A percentile compares a stretch with the other conserved stretches of the same genome.
Evolutionary conservation across 768 basidiomycete genomes (phyloP).

Genomic region (Boletus sp.): DNA sequence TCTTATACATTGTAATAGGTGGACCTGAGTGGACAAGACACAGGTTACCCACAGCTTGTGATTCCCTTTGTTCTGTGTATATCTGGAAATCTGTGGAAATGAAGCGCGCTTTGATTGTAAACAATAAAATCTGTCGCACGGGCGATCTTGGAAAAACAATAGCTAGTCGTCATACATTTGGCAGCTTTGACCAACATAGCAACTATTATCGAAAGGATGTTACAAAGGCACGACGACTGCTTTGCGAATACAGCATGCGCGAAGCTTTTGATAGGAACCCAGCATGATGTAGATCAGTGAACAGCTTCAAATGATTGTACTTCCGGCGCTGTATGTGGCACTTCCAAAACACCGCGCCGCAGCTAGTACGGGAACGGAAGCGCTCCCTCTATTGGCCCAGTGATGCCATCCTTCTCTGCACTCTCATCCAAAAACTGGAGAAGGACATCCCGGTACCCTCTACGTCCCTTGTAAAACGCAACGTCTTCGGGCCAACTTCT

Average conservation of each 20-base stretch:
- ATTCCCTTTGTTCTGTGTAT: constrained; percentile 14
- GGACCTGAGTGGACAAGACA: constrained; percentile 11
- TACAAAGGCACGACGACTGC: too few species aligned
- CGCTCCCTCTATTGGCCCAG: constrained; percentile 12
- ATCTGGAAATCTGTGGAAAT: constrained; percentile 6
- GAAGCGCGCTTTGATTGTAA: constrained; percentile 5
- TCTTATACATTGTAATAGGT: constrained; percentile 12
- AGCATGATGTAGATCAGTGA: background rate
- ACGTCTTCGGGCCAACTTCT: constrained; percentile 70
- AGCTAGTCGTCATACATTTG: background rate
- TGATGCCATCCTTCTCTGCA: constrained; percentile 19
- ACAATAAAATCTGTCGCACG: constrained; percentile 7
- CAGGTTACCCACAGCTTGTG: constrained; percentile 15
- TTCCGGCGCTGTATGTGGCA: background rate
- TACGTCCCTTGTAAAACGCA: constrained; percentile 29
- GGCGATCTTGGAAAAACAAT: constrained; percentile 5
- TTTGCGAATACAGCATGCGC: background rate
- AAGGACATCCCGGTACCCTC: constrained; percentile 22
- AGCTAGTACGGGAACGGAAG: constrained; percentile 20
- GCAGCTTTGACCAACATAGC: background rate
- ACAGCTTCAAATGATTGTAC: background rate
- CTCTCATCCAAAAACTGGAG: constrained; percentile 24
- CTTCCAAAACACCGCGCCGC: too few species aligned
- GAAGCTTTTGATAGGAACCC: background rate
- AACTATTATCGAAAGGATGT: background rate